Conservation (phyloP, 225 moss, liverwort and hornwort species). For the Climacium dendroides region DNA sequence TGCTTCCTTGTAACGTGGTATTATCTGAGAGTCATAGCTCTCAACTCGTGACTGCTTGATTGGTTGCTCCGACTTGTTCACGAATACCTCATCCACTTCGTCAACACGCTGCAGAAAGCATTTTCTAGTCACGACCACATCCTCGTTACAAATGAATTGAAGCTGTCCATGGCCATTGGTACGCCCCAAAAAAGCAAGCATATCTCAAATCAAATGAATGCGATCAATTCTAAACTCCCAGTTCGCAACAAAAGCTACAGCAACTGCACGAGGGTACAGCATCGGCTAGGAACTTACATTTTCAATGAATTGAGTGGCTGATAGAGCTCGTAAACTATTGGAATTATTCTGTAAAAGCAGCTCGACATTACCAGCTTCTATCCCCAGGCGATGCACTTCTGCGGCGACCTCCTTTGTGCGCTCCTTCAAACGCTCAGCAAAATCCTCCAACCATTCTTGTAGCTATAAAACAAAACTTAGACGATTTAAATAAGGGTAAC, state of each 20-base stretch:
- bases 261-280: neutral
- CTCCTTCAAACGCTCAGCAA: constrained; percentile 54
- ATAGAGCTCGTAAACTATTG: constrained; percentile 81
- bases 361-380: constrained; percentile 57
- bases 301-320: constrained; percentile 83
- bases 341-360: constrained; percentile 65
- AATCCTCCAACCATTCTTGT: constrained; percentile 70
- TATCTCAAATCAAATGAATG: neutral
- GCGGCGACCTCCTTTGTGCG: constrained; percentile 55
- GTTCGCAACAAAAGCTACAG: neutral
- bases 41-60: constrained; percentile 36
- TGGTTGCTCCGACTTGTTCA: constrained; percentile 27
- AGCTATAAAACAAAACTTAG: constrained; percentile 23
- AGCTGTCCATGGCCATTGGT: neutral
- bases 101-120: constrained; percentile 69
- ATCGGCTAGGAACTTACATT: constrained; percentile 38
- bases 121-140: neutral
- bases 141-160: neutral
- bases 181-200: neutral
- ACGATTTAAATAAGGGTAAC: neutral
- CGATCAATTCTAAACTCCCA: neutral
- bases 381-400: constrained; percentile 55
- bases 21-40: constrained; percentile 68
- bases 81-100: constrained; percentile 79
- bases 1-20: constrained; percentile 89